Percentiles rank a stretch among this genome's conserved stretches.
These are phyloP conservation scores for Scutellaria galericulata DNA, from an alignment of 257 asterid genomes.

Conservation along the genomic window DNA sequence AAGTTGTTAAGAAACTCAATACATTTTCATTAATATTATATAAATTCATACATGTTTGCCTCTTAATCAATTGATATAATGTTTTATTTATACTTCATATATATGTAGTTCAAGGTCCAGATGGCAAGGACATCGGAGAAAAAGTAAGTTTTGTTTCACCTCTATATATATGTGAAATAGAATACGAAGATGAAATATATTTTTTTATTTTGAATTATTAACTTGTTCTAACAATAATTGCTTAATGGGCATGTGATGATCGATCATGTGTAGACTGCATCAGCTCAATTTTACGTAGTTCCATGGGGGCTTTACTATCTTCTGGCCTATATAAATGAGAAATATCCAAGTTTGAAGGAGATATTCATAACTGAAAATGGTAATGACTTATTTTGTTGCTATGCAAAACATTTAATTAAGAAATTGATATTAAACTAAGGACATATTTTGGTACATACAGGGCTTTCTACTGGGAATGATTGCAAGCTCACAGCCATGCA, in stretches of 20 bases:
- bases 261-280: neutral
- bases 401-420: too few species aligned
- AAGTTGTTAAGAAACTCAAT: neutral
- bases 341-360: neutral
- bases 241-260: too few species aligned
- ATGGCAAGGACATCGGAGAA: neutral
- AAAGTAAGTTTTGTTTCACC: neutral
- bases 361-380: conserved; percentile 38
- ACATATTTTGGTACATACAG: neutral
- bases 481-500: conserved; percentile 10
- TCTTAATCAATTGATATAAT: neutral
- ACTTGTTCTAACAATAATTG: too few species aligned
- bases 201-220: too few species aligned
- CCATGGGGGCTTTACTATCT: conserved; percentile 24
- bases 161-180: too few species aligned
- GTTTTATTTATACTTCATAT: neutral
- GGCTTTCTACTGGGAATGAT: conserved; percentile 3
- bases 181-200: too few species aligned
- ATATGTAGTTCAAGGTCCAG: neutral
- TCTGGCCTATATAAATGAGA: neutral
- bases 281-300: conserved; percentile 1
- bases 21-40: too few species aligned
- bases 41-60: neutral
- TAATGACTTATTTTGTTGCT: neutral
- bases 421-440: neutral